Conservation (phyloP, 1,284 basidiomycete genomes). For the Tylopilus orsonianus region DNA sequence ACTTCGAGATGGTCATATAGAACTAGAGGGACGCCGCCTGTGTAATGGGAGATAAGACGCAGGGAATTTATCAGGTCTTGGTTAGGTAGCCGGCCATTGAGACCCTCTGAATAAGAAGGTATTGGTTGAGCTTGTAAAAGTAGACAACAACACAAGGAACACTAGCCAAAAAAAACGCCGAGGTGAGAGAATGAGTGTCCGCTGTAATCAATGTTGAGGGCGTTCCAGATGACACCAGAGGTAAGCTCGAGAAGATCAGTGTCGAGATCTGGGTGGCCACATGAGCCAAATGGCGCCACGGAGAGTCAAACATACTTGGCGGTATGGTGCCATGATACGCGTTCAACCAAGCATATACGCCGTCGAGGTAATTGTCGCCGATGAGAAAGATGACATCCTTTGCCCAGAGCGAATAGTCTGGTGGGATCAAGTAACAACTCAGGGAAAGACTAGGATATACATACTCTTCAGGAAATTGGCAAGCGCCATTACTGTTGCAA, state of each 20-base stretch:
- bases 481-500: conserved; percentile 80
- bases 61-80: conserved; percentile 92
- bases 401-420: conserved; percentile 90
- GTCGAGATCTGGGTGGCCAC: conserved; percentile 52
- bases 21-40: conserved; percentile 70
- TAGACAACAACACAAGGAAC: not conserved
- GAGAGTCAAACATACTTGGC: conserved; percentile 49
- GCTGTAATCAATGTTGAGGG: conserved; percentile 92
- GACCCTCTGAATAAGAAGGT: conserved; percentile 69
- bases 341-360: conserved; percentile 89
- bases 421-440: conserved; percentile 1
- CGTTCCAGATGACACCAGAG: conserved; percentile 92
- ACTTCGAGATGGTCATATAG: conserved; percentile 75
- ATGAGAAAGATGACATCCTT: conserved; percentile 93
- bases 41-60: conserved; percentile 68
- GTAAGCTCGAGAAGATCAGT: conserved; percentile 60
- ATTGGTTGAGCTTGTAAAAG: not conserved
- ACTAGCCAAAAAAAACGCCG: conserved; percentile 84
- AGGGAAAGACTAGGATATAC: conserved; percentile 18
- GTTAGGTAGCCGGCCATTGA: conserved; percentile 94
- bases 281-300: conserved; percentile 1
- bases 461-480: conserved; percentile 82
- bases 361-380: conserved; percentile 86
- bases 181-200: conserved; percentile 95
- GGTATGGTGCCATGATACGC: conserved; percentile 76